Conservation (phyloP, 1,139 yeast species). For the Saccharomyces hybrid region DNA sequence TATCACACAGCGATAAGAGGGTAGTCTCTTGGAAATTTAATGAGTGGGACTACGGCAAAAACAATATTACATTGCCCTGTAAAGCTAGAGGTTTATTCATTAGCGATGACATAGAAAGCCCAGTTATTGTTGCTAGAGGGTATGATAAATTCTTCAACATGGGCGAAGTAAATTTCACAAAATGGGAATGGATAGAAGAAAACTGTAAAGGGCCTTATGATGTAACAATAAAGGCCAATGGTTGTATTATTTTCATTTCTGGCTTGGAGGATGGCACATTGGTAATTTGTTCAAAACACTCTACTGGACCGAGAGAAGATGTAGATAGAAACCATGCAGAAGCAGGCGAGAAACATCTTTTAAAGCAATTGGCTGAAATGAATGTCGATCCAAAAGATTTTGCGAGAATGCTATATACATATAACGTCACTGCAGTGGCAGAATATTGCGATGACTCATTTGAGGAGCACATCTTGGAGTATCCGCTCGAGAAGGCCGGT, state of each 20-base stretch:
- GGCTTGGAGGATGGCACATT: slow-evolving; percentile 68
- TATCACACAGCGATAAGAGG: slow-evolving; percentile 28
- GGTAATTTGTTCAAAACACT: slow-evolving; percentile 81
- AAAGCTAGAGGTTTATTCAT: slow-evolving; percentile 86
- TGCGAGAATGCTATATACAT: slow-evolving; percentile 45
- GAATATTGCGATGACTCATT: slow-evolving; percentile 89
- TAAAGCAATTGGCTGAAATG: slow-evolving; percentile 40
- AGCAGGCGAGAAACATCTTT: slow-evolving; percentile 59
- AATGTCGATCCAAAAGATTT: slow-evolving; percentile 43
- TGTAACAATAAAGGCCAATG: slow-evolving; percentile 82
- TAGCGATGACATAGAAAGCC: slow-evolving; percentile 29
- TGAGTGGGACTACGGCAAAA: slow-evolving; percentile 77
- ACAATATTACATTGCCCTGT: slow-evolving; percentile 51
- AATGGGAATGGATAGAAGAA: slow-evolving; percentile 39
- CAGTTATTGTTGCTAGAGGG: slow-evolving; percentile 65
- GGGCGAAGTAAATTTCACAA: slow-evolving; percentile 53
- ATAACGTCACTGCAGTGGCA: slow-evolving; percentile 76
- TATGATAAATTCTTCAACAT: slow-evolving; percentile 92
- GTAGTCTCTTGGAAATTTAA: slow-evolving; percentile 68
- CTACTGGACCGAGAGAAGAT: slow-evolving; percentile 63
- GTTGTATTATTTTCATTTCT: slow-evolving; percentile 80
- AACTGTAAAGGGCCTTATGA: slow-evolving; percentile 70
- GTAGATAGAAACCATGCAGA: slow-evolving; percentile 61
- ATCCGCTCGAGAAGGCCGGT: slow-evolving; percentile 59
- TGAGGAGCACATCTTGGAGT: slow-evolving; percentile 89